These are phyloP conservation scores for Rutidosis leptorrhynchoides DNA, from an alignment of 129 eudicot genomes.

Conservation along the genomic window DNA sequence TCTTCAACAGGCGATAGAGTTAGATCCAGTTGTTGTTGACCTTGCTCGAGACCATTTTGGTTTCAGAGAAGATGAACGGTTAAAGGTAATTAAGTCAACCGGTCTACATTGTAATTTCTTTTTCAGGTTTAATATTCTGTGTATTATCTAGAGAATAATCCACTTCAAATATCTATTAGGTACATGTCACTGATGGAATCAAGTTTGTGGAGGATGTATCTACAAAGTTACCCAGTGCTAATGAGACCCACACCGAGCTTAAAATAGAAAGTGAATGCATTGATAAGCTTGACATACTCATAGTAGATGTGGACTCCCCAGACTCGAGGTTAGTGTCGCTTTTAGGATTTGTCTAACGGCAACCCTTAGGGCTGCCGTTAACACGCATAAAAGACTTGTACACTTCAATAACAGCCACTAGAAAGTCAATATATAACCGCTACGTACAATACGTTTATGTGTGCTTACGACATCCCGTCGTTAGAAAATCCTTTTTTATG, in stretches of 20 bases:
- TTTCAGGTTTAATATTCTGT: neutral
- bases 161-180: slow-evolving; percentile 34
- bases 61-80: slow-evolving; percentile 54
- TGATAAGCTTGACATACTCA: slow-evolving; percentile 52
- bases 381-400: no score
- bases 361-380: no score
- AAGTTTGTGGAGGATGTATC: slow-evolving; percentile 53
- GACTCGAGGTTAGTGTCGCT: slow-evolving; percentile 56
- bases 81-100: slow-evolving; percentile 54
- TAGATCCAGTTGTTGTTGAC: slow-evolving; percentile 67
- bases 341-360: no score
- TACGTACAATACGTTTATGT: no score
- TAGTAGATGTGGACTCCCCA: slow-evolving; percentile 91
- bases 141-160: neutral
- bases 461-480: no score
- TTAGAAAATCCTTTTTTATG: no score
- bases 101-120: neutral
- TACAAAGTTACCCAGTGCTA: neutral
- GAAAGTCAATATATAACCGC: no score
- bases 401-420: no score
- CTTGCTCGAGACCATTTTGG: slow-evolving; percentile 77
- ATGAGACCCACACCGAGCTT: neutral
- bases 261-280: slow-evolving; percentile 29
- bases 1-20: slow-evolving; percentile 57
- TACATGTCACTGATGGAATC: slow-evolving; percentile 77